Conservation (phyloP, 1,139 yeast genomes). For the Eremothecium cymbalariae region DNA sequence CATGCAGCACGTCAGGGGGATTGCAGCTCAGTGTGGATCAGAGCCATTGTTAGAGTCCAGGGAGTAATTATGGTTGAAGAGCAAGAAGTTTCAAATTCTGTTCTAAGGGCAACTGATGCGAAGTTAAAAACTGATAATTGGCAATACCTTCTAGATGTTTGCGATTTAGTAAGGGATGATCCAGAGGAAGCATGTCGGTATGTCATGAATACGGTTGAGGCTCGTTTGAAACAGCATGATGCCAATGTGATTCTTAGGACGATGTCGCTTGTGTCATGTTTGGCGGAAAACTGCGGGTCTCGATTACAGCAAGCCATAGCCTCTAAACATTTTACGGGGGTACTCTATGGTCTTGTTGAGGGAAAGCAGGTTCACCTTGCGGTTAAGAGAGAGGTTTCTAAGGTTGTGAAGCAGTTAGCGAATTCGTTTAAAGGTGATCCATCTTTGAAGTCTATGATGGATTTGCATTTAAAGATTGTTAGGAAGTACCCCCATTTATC, state of each 20-base stretch:
- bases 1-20: too few relatives aligned
- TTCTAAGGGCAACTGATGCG: constrained; percentile 68
- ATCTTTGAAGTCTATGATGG: constrained; percentile 60
- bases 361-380: constrained; percentile 55
- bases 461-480: constrained; percentile 44
- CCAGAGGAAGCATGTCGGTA: constrained; percentile 48
- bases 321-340: constrained; percentile 53
- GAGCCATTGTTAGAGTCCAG: too few relatives aligned
- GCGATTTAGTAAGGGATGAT: constrained; percentile 66
- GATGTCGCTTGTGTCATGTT: constrained; percentile 58
- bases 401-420: constrained; percentile 58
- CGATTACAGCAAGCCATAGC: constrained; percentile 78
- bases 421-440: constrained; percentile 59
- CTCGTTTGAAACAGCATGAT: constrained; percentile 51
- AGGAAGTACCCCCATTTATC: constrained; percentile 41
- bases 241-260: constrained; percentile 77
- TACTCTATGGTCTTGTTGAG: constrained; percentile 47
- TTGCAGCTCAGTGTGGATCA: too few relatives aligned
- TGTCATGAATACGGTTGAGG: constrained; percentile 35
- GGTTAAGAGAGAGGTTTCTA: constrained; percentile 59
- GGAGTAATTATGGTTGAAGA: too few relatives aligned
- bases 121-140: constrained; percentile 80
- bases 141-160: constrained; percentile 72
- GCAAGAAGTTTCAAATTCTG: constrained; percentile 14
- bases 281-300: constrained; percentile 93